These are phyloP conservation scores for Firmiana major DNA, from an alignment of 345 rosid species.

Conservation along the genomic window DNA sequence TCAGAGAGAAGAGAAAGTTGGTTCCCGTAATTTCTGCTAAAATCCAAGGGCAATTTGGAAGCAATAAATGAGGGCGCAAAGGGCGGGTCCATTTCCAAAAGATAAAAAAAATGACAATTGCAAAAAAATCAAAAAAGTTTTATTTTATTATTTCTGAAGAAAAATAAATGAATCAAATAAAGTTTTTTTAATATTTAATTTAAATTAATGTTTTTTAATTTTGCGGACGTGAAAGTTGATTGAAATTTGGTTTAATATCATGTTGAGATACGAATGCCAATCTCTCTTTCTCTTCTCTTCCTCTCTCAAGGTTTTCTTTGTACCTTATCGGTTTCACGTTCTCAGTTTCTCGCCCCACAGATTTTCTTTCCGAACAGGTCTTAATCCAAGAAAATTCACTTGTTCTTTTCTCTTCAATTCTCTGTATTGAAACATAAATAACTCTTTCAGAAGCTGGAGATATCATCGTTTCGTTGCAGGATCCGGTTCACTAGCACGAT, in stretches of 20 bases:
- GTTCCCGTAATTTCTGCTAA: neutral
- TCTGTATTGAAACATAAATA: no score
- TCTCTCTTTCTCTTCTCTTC: conserved; percentile 9
- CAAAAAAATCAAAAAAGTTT: neutral
- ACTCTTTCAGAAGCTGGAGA: neutral
- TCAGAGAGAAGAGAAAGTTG: neutral
- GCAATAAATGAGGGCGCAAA: neutral
- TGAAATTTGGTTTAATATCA: conserved; percentile 37
- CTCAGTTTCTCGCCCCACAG: conserved; percentile 31
- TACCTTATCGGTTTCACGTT: conserved; percentile 45
- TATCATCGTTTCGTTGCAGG: neutral
- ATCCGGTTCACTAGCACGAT: neutral
- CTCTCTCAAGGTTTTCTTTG: conserved; percentile 37
- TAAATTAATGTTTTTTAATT: neutral
- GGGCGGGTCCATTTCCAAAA: conserved; percentile 13
- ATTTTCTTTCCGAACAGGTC: conserved; percentile 29
- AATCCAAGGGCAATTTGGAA: conserved; percentile 20
- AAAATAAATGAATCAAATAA: neutral
- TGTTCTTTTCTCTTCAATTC: neutral
- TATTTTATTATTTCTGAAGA: neutral
- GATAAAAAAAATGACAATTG: neutral
- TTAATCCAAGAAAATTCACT: neutral
- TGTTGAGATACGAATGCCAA: conserved; percentile 35
- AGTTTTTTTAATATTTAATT: neutral
- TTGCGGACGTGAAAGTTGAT: conserved; percentile 44